Base-by-base conservation (phyloP, 768 basidiomycete species). In the Tricholoma hemisulphureum region DNA sequence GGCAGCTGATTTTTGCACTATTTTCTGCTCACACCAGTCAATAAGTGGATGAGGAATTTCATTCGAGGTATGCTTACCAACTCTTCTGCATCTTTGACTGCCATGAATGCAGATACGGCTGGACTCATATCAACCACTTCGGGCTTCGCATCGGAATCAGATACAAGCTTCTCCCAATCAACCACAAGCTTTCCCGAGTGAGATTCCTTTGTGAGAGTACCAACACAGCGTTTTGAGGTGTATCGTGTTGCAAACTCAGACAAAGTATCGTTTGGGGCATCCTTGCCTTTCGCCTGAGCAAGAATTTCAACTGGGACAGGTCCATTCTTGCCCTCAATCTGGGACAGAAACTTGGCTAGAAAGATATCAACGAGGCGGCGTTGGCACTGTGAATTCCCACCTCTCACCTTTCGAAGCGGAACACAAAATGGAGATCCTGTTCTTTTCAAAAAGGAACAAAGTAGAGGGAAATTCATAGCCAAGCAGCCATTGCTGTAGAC, bases 401-500 rank as follows among this genome's bases (percentile, higher is more conserved):
- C 14, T 20, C 52, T 60, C 59, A 93, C 95, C 91, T 83, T 98
- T 96, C 18, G 88, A 91, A 1, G 90, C 82, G 21, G 93, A 95
- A 61, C 92, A 95, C 24, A 97, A 75, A 37, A 98, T 88, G 31
- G 78, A 77, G 18, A 98, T 74, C 66, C 83, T 89, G 54, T 87
- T 78, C 65, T 88, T 88, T 57, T 87, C 82, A 65, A 98, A 90
- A 18, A 98, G 77, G 57, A 95, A 81, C 26, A 98, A 78, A 0
- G 96, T 98, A 0, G 94, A 93, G 2, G 96, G 97, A 68, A 98
- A 98, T 73, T 99, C 96, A 72, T 95, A 98, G 13, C 95, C 96
- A 35, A 98, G 82, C 16, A 99, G 80, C 92, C 95, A 97, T 68
- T 95, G 95, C 96, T 97, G 62, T 58, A 61, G 60, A 62, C 58